These are phyloP conservation scores for Termitomyces sp. DNA, from an alignment of 768 basidiomycete genomes.

Conservation along the genomic window DNA sequence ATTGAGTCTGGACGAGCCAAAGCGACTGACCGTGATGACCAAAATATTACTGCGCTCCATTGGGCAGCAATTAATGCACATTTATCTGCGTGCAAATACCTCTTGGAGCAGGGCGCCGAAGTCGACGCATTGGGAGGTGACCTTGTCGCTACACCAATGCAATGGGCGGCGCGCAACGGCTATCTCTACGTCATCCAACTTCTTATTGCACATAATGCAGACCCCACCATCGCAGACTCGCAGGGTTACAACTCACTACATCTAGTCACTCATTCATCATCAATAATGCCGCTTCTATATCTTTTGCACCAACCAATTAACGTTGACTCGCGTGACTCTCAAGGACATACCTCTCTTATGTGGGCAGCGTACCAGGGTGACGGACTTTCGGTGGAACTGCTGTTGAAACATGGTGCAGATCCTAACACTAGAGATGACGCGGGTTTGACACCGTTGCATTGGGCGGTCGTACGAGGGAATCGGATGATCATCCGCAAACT, in stretches of 20 bases:
- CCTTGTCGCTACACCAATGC: constrained; percentile 89
- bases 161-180: constrained; percentile 97
- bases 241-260: constrained; percentile 97
- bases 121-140: constrained; percentile 95
- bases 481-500: constrained; percentile 78
- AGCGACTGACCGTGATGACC: constrained; percentile 77
- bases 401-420: constrained; percentile 85
- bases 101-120: constrained; percentile 90
- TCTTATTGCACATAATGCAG: constrained; percentile 83
- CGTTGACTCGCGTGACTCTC: constrained; percentile 84
- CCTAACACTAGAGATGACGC: constrained; percentile 71
- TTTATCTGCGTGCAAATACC: constrained; percentile 77
- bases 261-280: constrained; percentile 90
- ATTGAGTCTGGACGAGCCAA: constrained; percentile 66
- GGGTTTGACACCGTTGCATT: constrained; percentile 88
- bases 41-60: constrained; percentile 93
- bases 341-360: constrained; percentile 94
- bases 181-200: constrained; percentile 95
- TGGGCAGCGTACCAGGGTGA: constrained; percentile 99
- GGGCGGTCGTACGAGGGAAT: constrained; percentile 98
- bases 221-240: constrained; percentile 85
- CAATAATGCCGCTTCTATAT: constrained; percentile 91
- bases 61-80: constrained; percentile 99
- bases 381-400: constrained; percentile 86
- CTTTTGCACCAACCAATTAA: constrained; percentile 90